Conservation (phyloP, 2,329 filamentous ascomycete species). For the Chalaropsis ovoidea region DNA sequence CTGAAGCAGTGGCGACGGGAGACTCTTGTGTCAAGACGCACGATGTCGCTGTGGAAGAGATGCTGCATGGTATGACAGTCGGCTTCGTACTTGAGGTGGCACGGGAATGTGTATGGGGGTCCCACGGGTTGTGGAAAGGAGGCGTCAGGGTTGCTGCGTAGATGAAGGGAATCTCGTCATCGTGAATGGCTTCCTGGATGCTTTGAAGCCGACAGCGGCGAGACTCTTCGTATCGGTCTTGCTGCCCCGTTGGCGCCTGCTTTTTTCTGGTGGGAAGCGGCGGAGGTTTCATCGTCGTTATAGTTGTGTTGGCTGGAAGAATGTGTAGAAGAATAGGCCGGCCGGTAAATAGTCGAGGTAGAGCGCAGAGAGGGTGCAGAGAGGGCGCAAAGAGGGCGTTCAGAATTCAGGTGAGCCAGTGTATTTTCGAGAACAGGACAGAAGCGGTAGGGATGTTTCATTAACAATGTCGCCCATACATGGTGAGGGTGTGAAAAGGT, state of each 20-base stretch:
- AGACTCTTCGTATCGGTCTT: not conserved
- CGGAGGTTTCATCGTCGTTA: not conserved
- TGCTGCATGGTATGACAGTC: not conserved
- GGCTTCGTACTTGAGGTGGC: not conserved
- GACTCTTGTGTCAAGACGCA: not conserved
- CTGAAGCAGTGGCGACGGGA: not conserved
- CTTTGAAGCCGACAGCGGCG: slow-evolving; percentile 6
- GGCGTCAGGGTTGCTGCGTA: slow-evolving; percentile 21
- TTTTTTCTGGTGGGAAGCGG: not conserved
- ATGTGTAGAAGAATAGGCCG: not conserved
- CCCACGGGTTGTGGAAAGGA: slow-evolving; percentile 18
- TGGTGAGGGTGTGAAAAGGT: not conserved
- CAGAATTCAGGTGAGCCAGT: not conserved
- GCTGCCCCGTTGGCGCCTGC: not conserved
- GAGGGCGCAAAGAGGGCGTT: not conserved
- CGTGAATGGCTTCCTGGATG: slow-evolving; percentile 17
- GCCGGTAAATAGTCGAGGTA: not conserved
- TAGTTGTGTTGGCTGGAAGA: not conserved
- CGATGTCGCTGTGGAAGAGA: not conserved
- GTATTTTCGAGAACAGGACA: not conserved
- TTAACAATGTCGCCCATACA: not conserved
- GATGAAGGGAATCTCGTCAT: slow-evolving; percentile 17
- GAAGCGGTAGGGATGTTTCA: not conserved
- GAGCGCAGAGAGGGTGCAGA: not conserved
- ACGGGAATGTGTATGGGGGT: not conserved